Evolutionary conservation across 2,329 filamentous ascomycete genomes (phyloP).

Genomic region (Aspergillus luchuensis): DNA sequence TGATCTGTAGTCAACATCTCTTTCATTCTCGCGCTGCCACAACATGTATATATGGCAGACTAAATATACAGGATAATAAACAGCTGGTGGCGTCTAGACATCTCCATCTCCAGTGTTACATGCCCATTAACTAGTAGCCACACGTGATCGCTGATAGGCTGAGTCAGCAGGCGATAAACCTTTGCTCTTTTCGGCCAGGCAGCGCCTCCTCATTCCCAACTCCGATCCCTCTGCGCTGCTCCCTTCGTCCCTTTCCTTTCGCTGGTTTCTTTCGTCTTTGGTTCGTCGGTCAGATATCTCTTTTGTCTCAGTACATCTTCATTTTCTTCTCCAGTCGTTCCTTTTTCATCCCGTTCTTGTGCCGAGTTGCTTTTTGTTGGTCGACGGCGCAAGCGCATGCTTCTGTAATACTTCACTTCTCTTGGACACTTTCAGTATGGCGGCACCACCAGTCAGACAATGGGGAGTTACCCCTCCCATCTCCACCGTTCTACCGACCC

Average conservation of each 20-base stretch:
- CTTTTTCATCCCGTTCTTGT: slow-evolving; percentile 4
- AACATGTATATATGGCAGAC: too few species aligned
- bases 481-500: slow-evolving; percentile 73
- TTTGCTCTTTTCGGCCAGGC: slow-evolving; percentile 6
- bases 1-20: too few species aligned
- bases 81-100: too few species aligned
- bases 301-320: background rate
- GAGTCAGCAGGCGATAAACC: slow-evolving; percentile 19
- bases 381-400: slow-evolving; percentile 19
- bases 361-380: slow-evolving; percentile 7
- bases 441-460: slow-evolving; percentile 44
- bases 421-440: slow-evolving; percentile 32
- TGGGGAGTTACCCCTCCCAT: slow-evolving; percentile 85
- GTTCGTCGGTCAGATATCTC: background rate
- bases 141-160: slow-evolving; percentile 5
- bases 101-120: too few species aligned
- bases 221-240: slow-evolving; percentile 9
- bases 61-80: too few species aligned
- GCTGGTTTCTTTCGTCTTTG: background rate
- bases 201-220: slow-evolving; percentile 6
- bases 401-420: slow-evolving; percentile 8
- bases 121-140: too few species aligned
- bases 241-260: slow-evolving; percentile 15
- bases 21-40: too few species aligned
- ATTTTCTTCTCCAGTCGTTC: slow-evolving; percentile 7